These are phyloP conservation scores for Phytopythium aichiense DNA, from an alignment of 352 stramenopile genomes.

Conservation along the genomic window DNA sequence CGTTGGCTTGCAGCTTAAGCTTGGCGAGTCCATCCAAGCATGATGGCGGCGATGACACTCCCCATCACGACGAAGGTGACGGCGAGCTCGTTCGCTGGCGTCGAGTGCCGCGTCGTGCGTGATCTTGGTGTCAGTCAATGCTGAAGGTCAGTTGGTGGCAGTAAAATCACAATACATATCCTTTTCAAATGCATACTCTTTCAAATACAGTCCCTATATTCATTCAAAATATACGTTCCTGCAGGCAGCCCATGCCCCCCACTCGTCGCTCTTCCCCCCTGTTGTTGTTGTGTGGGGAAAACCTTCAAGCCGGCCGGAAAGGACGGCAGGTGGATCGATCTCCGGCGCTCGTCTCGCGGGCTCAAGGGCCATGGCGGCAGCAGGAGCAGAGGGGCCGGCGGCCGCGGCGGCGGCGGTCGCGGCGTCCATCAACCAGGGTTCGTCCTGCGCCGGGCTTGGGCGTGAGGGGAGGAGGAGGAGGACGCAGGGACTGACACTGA, in stretches of 20 bases:
- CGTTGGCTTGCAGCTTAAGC: too few species aligned
- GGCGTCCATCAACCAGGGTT: slow-evolving; percentile 46
- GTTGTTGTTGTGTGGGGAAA: background rate
- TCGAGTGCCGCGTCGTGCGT: too few species aligned
- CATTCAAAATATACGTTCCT: background rate
- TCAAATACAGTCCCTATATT: too few species aligned
- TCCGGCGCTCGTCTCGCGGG: background rate
- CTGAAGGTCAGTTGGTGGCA: too few species aligned
- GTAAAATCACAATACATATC: too few species aligned
- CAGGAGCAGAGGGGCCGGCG: slow-evolving; percentile 17
- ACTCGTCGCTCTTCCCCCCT: background rate
- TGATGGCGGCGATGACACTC: too few species aligned
- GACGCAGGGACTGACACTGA: background rate
- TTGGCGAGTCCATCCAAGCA: too few species aligned
- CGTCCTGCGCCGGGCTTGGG: background rate
- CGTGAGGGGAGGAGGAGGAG: background rate
- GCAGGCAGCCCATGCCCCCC: background rate
- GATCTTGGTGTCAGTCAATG: too few species aligned
- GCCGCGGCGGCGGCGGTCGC: slow-evolving; percentile 24
- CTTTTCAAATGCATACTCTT: too few species aligned
- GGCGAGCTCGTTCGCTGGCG: too few species aligned
- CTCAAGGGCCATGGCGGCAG: slow-evolving; percentile 12
- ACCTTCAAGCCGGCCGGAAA: background rate
- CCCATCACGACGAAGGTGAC: too few species aligned
- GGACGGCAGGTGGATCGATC: background rate